A percentile compares a stretch with the other conserved stretches of the same genome.
These are phyloP conservation scores for Medicago lupulina DNA, from an alignment of 306 rosid genomes.

Conservation along the genomic window DNA sequence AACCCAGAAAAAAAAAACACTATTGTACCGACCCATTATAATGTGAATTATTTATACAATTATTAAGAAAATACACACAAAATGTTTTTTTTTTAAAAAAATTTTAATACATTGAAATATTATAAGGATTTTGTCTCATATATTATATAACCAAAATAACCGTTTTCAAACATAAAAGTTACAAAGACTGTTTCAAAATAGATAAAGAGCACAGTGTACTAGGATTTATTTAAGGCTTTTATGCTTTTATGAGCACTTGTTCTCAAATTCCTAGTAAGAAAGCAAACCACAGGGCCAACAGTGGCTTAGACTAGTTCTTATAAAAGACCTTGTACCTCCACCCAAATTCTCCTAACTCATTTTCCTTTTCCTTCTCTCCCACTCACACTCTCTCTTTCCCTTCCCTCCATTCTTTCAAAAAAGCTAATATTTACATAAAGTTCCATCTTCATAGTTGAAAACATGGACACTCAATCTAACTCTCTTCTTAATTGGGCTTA, in stretches of 20 bases:
- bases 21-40: too few species aligned
- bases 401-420: slow-evolving; percentile 28
- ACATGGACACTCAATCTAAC: slow-evolving; percentile 73
- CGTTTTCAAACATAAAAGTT: background rate
- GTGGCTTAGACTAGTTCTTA: slow-evolving; percentile 48
- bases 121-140: too few species aligned
- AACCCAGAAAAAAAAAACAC: too few species aligned
- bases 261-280: slow-evolving; percentile 49
- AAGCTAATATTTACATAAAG: slow-evolving; percentile 12
- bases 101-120: too few species aligned
- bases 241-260: slow-evolving; percentile 55
- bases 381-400: background rate
- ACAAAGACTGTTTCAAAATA: background rate
- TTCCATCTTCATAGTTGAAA: slow-evolving; percentile 11
- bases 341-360: slow-evolving; percentile 52
- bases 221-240: slow-evolving; percentile 37
- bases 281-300: slow-evolving; percentile 37
- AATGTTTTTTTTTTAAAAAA: too few species aligned
- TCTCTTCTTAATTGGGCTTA: slow-evolving; percentile 69
- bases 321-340: slow-evolving; percentile 49
- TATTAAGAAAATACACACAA: too few species aligned
- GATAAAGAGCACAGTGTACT: background rate
- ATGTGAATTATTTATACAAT: too few species aligned
- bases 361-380: background rate
- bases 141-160: background rate